A percentile compares a stretch with the other conserved stretches of the same genome.
Evolutionary conservation across 768 basidiomycete species (phyloP).

Genomic region (Lactarius quietus): DNA sequence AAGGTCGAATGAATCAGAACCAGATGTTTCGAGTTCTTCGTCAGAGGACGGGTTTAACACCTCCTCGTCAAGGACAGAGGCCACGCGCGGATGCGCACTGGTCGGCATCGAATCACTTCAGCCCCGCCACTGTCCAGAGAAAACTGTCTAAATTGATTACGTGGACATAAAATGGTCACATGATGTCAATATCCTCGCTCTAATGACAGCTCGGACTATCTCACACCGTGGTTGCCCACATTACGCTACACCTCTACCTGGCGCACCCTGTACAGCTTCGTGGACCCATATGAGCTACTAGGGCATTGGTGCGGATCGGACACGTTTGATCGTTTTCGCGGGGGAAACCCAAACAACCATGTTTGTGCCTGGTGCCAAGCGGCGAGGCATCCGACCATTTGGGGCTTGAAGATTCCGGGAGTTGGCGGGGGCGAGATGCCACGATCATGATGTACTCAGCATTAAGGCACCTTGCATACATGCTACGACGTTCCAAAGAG

Average conservation of each 20-base stretch:
- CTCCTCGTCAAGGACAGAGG: slow-evolving; percentile 1
- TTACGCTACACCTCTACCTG: not conserved
- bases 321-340: too few species aligned
- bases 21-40: slow-evolving; percentile 3
- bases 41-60: slow-evolving; percentile 6
- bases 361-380: not conserved
- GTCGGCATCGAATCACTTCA: not conserved
- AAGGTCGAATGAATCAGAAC: slow-evolving; percentile 54
- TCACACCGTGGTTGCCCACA: too few species aligned
- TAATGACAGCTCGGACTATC: too few species aligned
- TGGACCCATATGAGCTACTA: too few species aligned
- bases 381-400: too few species aligned
- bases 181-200: too few species aligned
- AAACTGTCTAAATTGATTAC: not conserved
- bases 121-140: not conserved
- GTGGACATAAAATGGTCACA: not conserved
- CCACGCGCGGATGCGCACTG: not conserved
- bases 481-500: too few species aligned
- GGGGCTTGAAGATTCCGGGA: not conserved
- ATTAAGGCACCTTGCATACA: not conserved
- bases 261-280: not conserved
- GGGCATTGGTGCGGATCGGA: too few species aligned
- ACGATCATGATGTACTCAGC: not conserved
- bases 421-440: not conserved
- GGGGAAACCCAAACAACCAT: too few species aligned